Percentiles rank a stretch among this genome's conserved stretches.
phyloP scores from a whole-genome alignment of 306 rosid species.

The Chamaecrista fasciculata region DNA sequence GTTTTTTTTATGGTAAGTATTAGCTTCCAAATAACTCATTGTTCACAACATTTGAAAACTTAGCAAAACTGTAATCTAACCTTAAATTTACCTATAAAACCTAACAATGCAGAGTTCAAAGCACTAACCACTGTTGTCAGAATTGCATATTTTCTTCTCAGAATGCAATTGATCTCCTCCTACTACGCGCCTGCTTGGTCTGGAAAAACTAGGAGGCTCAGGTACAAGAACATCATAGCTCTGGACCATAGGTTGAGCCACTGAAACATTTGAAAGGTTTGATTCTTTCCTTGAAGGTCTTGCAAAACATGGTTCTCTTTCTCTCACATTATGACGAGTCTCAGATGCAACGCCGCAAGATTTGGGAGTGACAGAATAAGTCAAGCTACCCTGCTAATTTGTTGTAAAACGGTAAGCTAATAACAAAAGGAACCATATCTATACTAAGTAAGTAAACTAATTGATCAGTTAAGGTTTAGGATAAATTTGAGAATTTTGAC shows the following conservation, averaged over 20 bases:
- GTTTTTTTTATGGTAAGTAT: neutral
- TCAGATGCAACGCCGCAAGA: conserved; percentile 34
- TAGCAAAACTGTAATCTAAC: too few species aligned
- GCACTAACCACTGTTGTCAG: conserved; percentile 44
- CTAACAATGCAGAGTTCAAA: conserved; percentile 5
- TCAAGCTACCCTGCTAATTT: conserved; percentile 43
- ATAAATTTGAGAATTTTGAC: too few species aligned
- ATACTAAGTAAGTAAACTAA: too few species aligned
- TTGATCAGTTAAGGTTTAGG: too few species aligned
- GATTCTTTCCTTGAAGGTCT: conserved; percentile 37
- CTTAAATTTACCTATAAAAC: too few species aligned
- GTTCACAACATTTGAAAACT: neutral
- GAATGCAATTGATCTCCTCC: conserved; percentile 30
- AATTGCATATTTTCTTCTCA: conserved; percentile 27
- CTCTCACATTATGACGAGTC: conserved; percentile 34
- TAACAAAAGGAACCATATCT: conserved; percentile 16
- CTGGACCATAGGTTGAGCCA: conserved; percentile 32
- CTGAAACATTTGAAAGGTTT: conserved; percentile 26
- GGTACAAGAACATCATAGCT: conserved; percentile 30
- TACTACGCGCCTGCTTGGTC: conserved; percentile 33
- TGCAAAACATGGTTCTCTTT: conserved; percentile 61
- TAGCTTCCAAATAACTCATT: neutral
- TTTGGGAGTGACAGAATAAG: conserved; percentile 36
- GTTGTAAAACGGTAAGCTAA: neutral
- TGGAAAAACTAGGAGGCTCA: conserved; percentile 59